Evolutionary conservation across 805 yeast genomes (phyloP).

Genomic region (Kluyveromyces lactis): DNA sequence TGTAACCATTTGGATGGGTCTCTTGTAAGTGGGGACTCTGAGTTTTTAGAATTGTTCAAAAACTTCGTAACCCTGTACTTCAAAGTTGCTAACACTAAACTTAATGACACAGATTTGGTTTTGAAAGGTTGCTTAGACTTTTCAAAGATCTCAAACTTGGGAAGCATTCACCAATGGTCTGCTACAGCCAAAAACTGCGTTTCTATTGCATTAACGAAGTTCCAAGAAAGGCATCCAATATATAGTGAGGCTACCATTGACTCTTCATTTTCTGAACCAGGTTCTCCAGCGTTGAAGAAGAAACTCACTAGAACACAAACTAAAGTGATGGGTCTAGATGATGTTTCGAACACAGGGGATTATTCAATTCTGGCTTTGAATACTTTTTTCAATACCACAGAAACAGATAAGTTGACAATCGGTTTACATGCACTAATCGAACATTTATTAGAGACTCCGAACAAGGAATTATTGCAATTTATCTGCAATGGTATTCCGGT

Average conservation of each 20-base stretch:
- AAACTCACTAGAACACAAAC: constrained; percentile 27
- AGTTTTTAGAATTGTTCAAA: constrained; percentile 42
- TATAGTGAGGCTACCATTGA: constrained; percentile 13
- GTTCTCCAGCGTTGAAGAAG: constrained; percentile 10
- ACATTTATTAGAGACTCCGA: constrained; percentile 32
- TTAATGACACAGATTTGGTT: constrained; percentile 23
- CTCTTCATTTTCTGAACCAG: constrained; percentile 1
- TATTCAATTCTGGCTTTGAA: constrained; percentile 38
- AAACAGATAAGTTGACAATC: constrained; percentile 49
- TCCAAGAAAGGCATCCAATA: constrained; percentile 22
- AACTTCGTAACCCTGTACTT: constrained; percentile 28
- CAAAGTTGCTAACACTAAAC: constrained; percentile 16
- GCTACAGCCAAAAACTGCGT: constrained; percentile 21
- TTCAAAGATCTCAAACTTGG: constrained; percentile 22
- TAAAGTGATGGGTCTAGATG: constrained; percentile 20
- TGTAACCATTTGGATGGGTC: constrained; percentile 50
- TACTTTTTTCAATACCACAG: constrained; percentile 54
- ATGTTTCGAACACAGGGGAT: constrained; percentile 21
- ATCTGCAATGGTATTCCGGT: constrained; percentile 76
- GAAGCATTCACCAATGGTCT: constrained; percentile 23
- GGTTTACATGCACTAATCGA: constrained; percentile 47
- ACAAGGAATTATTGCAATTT: constrained; percentile 43
- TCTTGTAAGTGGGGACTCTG: constrained; percentile 56
- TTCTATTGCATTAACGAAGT: constrained; percentile 16
- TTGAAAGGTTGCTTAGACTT: constrained; percentile 26